Percentiles rank a stretch among this genome's conserved stretches.
Evolutionary conservation across 768 basidiomycete species (phyloP).

Genomic region (Russula sp.): DNA sequence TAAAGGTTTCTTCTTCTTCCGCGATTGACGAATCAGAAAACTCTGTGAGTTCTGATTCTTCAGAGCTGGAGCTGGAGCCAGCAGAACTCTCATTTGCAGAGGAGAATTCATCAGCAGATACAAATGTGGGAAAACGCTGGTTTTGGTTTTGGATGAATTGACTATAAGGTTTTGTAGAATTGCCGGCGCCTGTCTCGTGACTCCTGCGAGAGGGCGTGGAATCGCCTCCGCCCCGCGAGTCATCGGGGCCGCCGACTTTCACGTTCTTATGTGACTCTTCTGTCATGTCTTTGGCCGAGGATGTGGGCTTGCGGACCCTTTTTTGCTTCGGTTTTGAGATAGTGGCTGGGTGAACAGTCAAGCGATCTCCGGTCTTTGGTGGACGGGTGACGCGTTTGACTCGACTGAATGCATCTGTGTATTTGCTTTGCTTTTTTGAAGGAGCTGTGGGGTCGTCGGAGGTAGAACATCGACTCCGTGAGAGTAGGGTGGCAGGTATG

Average conservation of each 20-base stretch:
- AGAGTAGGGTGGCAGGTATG: slow-evolving; percentile 27
- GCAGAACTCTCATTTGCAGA: slow-evolving; percentile 37
- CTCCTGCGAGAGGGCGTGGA: slow-evolving; percentile 20
- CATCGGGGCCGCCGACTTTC: slow-evolving; percentile 12
- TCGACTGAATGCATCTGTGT: slow-evolving; percentile 10
- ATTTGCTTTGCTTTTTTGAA: slow-evolving; percentile 24
- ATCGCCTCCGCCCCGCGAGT: slow-evolving; percentile 13
- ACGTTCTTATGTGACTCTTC: slow-evolving; percentile 18
- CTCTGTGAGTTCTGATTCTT: slow-evolving; percentile 24
- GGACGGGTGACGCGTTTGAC: slow-evolving; percentile 22
- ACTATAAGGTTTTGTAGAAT: slow-evolving; percentile 6
- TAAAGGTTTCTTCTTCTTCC: slow-evolving; percentile 28
- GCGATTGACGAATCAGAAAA: slow-evolving; percentile 30
- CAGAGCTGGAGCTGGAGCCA: slow-evolving; percentile 23
- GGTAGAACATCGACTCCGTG: slow-evolving; percentile 20
- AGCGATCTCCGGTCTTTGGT: slow-evolving; percentile 6
- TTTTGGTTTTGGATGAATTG: slow-evolving; percentile 17
- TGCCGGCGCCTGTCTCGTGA: slow-evolving; percentile 22
- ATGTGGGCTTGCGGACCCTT: slow-evolving; percentile 19
- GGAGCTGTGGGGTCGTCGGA: neutral
- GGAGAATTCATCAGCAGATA: slow-evolving; percentile 31
- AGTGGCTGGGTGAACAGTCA: neutral
- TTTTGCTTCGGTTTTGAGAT: slow-evolving; percentile 15
- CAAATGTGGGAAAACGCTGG: slow-evolving; percentile 28
- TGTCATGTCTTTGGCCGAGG: slow-evolving; percentile 29